phyloP scores from a whole-genome alignment of 495 filamentous ascomycete genomes.

The Xylaria telfairii region DNA sequence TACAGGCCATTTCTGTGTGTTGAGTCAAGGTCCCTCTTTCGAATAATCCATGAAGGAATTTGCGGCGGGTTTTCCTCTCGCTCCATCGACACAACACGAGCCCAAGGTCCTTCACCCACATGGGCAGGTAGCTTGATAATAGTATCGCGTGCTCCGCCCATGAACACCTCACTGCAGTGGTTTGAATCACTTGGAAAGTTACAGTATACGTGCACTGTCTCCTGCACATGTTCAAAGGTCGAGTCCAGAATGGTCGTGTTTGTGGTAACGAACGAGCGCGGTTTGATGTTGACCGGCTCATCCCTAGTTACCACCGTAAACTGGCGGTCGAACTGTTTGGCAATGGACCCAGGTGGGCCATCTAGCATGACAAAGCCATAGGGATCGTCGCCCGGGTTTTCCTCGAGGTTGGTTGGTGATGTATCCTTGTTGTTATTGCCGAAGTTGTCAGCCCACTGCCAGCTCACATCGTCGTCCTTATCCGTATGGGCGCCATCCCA shows the following conservation, averaged over 20 bases:
- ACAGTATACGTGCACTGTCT: not conserved
- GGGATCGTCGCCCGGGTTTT: slow-evolving; percentile 35
- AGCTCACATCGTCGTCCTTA: slow-evolving; percentile 27
- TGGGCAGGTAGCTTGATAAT: slow-evolving; percentile 44
- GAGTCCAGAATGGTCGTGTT: not conserved
- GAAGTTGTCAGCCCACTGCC: slow-evolving; percentile 30
- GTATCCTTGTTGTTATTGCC: slow-evolving; percentile 34
- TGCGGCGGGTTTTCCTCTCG: not conserved
- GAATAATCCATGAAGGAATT: not conserved
- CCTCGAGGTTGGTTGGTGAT: slow-evolving; percentile 22
- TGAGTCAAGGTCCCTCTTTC: not conserved
- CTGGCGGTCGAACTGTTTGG: slow-evolving; percentile 34
- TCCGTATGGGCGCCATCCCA: slow-evolving; percentile 36
- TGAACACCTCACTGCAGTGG: slow-evolving; percentile 35
- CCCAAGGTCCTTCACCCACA: slow-evolving; percentile 42
- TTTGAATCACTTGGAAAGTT: slow-evolving; percentile 27
- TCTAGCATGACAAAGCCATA: slow-evolving; percentile 49
- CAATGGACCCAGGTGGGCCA: slow-evolving; percentile 40
- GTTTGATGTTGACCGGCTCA: slow-evolving; percentile 27
- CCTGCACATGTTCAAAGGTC: not conserved
- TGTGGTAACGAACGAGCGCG: slow-evolving; percentile 36
- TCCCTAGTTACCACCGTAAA: slow-evolving; percentile 31
- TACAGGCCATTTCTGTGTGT: not conserved
- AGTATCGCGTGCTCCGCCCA: slow-evolving; percentile 42
- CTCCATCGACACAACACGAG: slow-evolving; percentile 32